phyloP scores from a whole-genome alignment of 768 basidiomycete genomes.

The Lepiota subincarnata region DNA sequence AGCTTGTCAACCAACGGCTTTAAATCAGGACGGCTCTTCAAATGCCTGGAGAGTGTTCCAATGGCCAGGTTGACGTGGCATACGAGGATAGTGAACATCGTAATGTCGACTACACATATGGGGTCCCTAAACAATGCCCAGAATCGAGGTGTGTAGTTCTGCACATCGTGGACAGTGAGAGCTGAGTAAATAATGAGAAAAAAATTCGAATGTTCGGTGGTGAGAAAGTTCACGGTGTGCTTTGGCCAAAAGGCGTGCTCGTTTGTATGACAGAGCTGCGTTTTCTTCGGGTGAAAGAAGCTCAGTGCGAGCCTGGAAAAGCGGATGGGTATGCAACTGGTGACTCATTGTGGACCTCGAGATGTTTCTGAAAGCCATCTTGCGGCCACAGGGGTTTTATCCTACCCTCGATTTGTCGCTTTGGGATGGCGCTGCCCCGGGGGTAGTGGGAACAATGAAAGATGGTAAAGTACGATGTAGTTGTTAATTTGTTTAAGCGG shows the following conservation, averaged over 20 bases:
- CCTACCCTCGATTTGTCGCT: no score
- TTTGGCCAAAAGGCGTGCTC: conserved; percentile 44
- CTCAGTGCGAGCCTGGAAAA: conserved; percentile 42
- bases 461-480: no score
- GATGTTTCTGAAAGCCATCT: no score
- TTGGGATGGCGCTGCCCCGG: no score
- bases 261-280: conserved; percentile 45
- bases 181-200: conserved; percentile 22
- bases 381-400: no score
- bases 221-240: conserved; percentile 37
- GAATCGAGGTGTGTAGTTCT: conserved; percentile 43
- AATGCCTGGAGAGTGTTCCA: no score
- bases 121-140: conserved; percentile 55
- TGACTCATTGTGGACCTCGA: conserved; percentile 25
- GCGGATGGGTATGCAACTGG: conserved; percentile 39
- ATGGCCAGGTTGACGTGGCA: no score
- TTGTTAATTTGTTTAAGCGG: no score
- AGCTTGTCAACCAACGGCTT: no score
- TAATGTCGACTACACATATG: conserved; percentile 44
- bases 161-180: conserved; percentile 43
- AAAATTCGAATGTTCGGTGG: background rate
- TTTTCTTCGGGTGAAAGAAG: conserved; percentile 42
- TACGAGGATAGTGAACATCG: no score
- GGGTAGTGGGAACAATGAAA: no score
- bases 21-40: no score